phyloP scores from a whole-genome alignment of 2,329 filamentous ascomycete species.

The Colletotrichum trifolii region DNA sequence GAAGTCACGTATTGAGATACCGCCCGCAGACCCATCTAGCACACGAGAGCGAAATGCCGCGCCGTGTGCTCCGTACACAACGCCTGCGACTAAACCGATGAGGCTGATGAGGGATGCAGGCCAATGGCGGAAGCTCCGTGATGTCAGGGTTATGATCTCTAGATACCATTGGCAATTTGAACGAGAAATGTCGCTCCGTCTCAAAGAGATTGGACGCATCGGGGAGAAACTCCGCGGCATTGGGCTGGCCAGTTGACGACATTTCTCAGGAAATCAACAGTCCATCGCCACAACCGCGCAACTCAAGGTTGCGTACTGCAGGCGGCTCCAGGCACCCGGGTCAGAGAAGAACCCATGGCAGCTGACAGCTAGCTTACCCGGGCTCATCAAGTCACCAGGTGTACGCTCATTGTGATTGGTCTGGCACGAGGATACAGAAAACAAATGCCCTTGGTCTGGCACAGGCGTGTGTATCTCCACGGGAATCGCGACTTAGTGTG shows the following conservation, averaged over 20 bases:
- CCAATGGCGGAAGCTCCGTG: constrained; percentile 6
- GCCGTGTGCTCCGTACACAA: too few relatives aligned
- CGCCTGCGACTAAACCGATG: not conserved
- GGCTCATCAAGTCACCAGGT: too few relatives aligned
- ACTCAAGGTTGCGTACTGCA: constrained; percentile 1
- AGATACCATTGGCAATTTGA: constrained; percentile 10
- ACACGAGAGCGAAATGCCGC: too few relatives aligned
- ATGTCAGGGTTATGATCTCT: not conserved
- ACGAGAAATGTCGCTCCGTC: constrained; percentile 3
- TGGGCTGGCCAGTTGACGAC: too few relatives aligned
- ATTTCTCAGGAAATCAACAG: too few relatives aligned
- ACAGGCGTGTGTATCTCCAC: not conserved
- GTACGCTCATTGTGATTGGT: too few relatives aligned
- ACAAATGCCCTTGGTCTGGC: not conserved
- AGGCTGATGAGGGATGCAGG: not conserved
- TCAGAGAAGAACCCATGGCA: not conserved
- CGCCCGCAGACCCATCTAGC: too few relatives aligned
- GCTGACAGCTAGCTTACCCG: constrained; percentile 6
- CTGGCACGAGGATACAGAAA: not conserved
- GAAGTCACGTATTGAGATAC: too few relatives aligned
- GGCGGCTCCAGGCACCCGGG: not conserved
- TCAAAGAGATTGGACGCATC: not conserved
- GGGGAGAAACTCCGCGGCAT: not conserved
- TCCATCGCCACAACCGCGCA: constrained; percentile 24
- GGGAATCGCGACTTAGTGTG: too few relatives aligned